These are phyloP conservation scores for Clarireedia monteithiana DNA, from an alignment of 2,329 filamentous ascomycete genomes.

Conservation along the genomic window DNA sequence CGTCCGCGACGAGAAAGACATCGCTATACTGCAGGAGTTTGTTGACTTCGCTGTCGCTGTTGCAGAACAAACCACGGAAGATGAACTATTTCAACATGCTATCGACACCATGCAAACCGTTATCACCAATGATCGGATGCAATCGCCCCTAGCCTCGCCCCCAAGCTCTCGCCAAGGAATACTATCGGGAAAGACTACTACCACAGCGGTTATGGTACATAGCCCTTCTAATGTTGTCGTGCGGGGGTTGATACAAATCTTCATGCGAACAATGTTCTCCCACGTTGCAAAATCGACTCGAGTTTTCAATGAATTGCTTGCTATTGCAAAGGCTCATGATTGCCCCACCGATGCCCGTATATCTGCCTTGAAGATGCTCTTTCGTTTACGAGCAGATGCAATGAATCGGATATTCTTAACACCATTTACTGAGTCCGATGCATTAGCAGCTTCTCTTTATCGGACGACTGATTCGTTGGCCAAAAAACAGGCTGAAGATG, in stretches of 20 bases:
- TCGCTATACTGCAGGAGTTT: slow-evolving; percentile 55
- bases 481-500: slow-evolving; percentile 33
- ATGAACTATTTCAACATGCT: slow-evolving; percentile 51
- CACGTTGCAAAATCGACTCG: slow-evolving; percentile 57
- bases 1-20: slow-evolving; percentile 56
- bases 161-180: slow-evolving; percentile 21
- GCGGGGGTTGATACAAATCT: slow-evolving; percentile 65
- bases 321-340: slow-evolving; percentile 50
- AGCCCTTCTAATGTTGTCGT: slow-evolving; percentile 65
- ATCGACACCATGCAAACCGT: slow-evolving; percentile 44
- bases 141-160: slow-evolving; percentile 34
- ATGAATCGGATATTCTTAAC: slow-evolving; percentile 68
- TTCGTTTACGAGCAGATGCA: slow-evolving; percentile 76
- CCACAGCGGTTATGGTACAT: slow-evolving; percentile 15
- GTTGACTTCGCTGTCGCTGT: slow-evolving; percentile 58
- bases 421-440: slow-evolving; percentile 61
- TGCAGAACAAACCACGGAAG: slow-evolving; percentile 46
- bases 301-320: slow-evolving; percentile 55
- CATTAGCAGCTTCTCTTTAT: slow-evolving; percentile 63
- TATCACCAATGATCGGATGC: slow-evolving; percentile 38
- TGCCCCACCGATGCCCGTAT: slow-evolving; percentile 64
- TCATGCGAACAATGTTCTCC: slow-evolving; percentile 62
- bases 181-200: slow-evolving; percentile 14
- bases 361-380: slow-evolving; percentile 69
- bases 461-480: slow-evolving; percentile 48